These are phyloP conservation scores for Funneliformis mosseae DNA, from an alignment of 192 early-diverging fungal genomes.

Conservation along the genomic window DNA sequence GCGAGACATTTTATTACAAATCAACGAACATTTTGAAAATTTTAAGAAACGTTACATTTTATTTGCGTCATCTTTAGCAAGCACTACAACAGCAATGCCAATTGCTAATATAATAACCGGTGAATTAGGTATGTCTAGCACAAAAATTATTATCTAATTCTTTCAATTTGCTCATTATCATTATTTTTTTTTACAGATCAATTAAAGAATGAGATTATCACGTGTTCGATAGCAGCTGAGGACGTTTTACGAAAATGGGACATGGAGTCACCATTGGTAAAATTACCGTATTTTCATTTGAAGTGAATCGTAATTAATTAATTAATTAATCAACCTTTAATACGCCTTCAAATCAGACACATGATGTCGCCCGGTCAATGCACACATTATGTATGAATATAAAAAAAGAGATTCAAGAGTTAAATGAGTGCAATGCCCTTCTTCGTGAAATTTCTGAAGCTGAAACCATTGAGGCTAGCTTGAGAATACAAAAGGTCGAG, in stretches of 20 bases:
- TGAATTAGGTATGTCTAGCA: neutral
- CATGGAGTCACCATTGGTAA: neutral
- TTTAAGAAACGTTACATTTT: slow-evolving; percentile 20
- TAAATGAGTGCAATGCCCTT: slow-evolving; percentile 29
- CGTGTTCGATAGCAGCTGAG: neutral
- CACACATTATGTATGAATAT: slow-evolving; percentile 8
- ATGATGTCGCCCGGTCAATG: slow-evolving; percentile 19
- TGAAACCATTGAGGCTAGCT: slow-evolving; percentile 22
- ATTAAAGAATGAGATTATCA: slow-evolving; percentile 13
- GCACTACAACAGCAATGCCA: slow-evolving; percentile 25
- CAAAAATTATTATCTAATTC: neutral
- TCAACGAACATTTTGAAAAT: slow-evolving; percentile 9
- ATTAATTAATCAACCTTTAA: neutral
- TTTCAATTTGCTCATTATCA: neutral
- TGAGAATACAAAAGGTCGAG: slow-evolving; percentile 31
- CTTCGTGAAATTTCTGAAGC: slow-evolving; percentile 23
- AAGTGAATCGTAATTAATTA: neutral
- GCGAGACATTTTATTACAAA: slow-evolving; percentile 5
- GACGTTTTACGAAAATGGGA: neutral
- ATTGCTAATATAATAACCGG: slow-evolving; percentile 17
- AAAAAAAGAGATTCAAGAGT: slow-evolving; percentile 28
- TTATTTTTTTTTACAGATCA: neutral
- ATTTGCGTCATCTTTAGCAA: slow-evolving; percentile 25
- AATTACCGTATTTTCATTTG: neutral
- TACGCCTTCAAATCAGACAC: neutral